phyloP scores from a whole-genome alignment of 495 filamentous ascomycete species.

The Penicillium goetzii region DNA sequence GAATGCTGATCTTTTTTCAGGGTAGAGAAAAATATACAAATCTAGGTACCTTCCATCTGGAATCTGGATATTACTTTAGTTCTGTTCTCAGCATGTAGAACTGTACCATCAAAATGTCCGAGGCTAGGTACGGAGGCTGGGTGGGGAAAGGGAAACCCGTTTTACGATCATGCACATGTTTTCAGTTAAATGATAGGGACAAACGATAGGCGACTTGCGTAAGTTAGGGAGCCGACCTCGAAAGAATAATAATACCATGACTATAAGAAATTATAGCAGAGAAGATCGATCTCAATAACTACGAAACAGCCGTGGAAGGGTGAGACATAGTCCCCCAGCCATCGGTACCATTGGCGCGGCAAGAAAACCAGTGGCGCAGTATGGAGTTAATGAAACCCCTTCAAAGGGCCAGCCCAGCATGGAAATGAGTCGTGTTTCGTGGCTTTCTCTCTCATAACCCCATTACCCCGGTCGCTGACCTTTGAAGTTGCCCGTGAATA shows the following conservation, averaged over 20 bases:
- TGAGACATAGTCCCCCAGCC: constrained; percentile 22
- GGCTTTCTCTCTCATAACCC: constrained; percentile 3
- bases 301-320: not conserved
- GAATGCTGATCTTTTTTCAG: not conserved
- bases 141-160: not conserved
- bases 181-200: not conserved
- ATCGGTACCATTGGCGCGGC: constrained; percentile 12
- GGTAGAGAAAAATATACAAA: too few species aligned
- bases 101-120: not conserved
- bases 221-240: not conserved
- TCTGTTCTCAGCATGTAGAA: not conserved
- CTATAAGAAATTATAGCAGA: not conserved
- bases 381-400: constrained; percentile 29
- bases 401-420: constrained; percentile 17
- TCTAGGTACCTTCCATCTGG: too few species aligned
- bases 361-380: constrained; percentile 27
- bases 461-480: constrained; percentile 2
- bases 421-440: constrained; percentile 24
- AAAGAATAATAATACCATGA: not conserved
- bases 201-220: not conserved
- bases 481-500: not conserved
- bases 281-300: not conserved
- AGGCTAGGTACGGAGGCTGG: not conserved
- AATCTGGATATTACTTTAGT: too few species aligned
- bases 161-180: not conserved